Evolutionary conservation across 768 basidiomycete genomes (phyloP).

Genomic region (Cystofilobasidium capitatum): DNA sequence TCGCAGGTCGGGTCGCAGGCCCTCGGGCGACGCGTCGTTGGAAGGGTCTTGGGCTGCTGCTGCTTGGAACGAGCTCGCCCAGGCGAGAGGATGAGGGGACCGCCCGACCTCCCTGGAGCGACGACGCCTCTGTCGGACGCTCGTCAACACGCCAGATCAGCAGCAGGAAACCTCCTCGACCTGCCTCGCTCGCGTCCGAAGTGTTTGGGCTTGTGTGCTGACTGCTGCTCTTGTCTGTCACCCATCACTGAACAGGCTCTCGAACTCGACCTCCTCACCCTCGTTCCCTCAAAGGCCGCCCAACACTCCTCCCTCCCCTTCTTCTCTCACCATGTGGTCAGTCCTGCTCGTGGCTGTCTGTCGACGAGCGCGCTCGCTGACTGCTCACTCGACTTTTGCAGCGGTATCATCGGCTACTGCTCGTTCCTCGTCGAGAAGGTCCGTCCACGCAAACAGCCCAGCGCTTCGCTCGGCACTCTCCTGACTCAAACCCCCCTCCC

Average conservation of each 20-base stretch:
- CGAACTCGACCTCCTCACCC: not conserved
- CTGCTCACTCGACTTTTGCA: not conserved
- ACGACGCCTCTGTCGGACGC: too few species aligned
- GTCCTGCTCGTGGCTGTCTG: not conserved
- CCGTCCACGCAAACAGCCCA: conserved; percentile 34
- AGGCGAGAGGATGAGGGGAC: too few species aligned
- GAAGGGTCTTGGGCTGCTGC: too few species aligned
- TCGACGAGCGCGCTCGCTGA: not conserved
- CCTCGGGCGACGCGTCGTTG: too few species aligned
- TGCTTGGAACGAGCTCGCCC: too few species aligned
- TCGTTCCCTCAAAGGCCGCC: not conserved
- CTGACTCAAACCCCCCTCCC: conserved; percentile 1
- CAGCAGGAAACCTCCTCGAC: too few species aligned
- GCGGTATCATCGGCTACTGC: conserved; percentile 91
- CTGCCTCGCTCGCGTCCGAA: not conserved
- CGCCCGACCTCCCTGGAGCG: too few species aligned
- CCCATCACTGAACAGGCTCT: not conserved
- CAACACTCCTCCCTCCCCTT: not conserved
- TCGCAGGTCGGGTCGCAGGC: too few species aligned
- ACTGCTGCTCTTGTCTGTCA: not conserved
- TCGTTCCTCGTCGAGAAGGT: conserved; percentile 92
- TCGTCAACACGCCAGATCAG: too few species aligned
- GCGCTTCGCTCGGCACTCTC: not conserved
- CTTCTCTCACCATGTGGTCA: conserved; percentile 3
- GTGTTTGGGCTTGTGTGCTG: not conserved